Base-by-base conservation (phyloP, 164 flowering plant species). In the Annona squamosa region DNA sequence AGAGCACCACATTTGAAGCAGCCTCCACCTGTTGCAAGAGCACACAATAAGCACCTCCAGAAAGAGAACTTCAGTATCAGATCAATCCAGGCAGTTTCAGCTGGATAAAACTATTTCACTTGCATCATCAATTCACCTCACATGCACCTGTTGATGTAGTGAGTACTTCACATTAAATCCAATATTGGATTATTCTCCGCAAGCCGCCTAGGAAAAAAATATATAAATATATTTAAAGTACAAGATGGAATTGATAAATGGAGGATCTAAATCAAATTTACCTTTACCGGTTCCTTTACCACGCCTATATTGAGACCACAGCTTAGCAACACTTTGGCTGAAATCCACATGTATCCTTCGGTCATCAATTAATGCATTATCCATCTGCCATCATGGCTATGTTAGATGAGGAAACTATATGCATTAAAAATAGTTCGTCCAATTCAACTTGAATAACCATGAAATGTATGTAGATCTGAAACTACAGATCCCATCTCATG, bases 301-400 rank as follows among this genome's bases (percentile, higher is more conserved):
- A 65, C 88, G 90, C 77, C 89, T 83, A 78, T 80, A 91, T 46
- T 91, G 91, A 52, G 88, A 85, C 99, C 99, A 95, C 74, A 91
- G 79, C 73, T 89, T 93, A 71, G 98, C 72, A 82, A 93, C 99
- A 88, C 99, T 95, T 73, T 93, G 99, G 81, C 99, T 93, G 73
- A 95, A 95, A 79, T 95, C 98, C 65, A 95, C 99, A 74, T 95
- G 93, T 76, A 95, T 93, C 82, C 99, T 89, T 74, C 97, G 84
- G 69, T 95, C 99, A 86, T 95, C 99, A 77, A 93, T 93, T 68
- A 95, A 81, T 73, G 93, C 94, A 89, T 95, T 93, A 76, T 95
- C 98, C 98, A 95, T 95, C 99, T 92, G 86, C 75, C 65, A 71
- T 42, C 2, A 74, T 62, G 46, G 47, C 26, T 46, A 17, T 46